Base-by-base conservation (phyloP, 108 stramenopile species). In the Pseudonitzschia multiseries region DNA sequence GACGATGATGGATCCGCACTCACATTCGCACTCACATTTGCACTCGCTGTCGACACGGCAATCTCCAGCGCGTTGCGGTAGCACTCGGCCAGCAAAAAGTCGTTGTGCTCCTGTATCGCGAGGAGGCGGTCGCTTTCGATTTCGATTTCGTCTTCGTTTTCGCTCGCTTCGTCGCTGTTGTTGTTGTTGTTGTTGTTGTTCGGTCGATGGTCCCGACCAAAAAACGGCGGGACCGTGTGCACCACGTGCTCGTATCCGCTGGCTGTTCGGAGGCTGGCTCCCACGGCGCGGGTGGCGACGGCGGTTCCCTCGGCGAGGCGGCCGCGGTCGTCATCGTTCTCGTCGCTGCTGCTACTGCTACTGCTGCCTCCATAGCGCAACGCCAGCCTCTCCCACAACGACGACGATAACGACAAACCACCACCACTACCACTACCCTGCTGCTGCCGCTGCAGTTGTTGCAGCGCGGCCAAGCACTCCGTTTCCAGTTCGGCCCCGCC, bases 141-240 rank as follows among this genome's bases (percentile, higher is more conserved):
- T 31, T 2, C 28, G 36, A 6, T 36, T 36, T 36, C 36, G 36
- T 2, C 36, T 2, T 6, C 6, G 36, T 36, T 36, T 2, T 36
- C 36, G 36, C 36, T 6, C 4, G 2, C 36, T 36, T 6, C 4
- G 33, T 67, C 33, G n/a, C 0, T 9, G 26, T 56, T 33, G 57
- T 73, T 50, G 15, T 60, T 43, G 2, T 6, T 36, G 4, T 36
- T 6, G 36, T 22, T 52, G 29, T 33, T 10, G n/a, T 9, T 15
- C 8, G 15, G 12, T 28, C 36, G 0, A 29, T 44, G 8, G 44
- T 67, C 46, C 4, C 48, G 0, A 8, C 43, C 36, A 69, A 81
- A 87, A 76, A 91, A 91, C 27, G 90, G 90, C 2, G 90, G 90
- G 2, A 83, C 86, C 0, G 90, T 86, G 68, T 91, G 90, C 18